Conservation (phyloP, 148 eudicot species). For the Pharnaceum exiguum region DNA sequence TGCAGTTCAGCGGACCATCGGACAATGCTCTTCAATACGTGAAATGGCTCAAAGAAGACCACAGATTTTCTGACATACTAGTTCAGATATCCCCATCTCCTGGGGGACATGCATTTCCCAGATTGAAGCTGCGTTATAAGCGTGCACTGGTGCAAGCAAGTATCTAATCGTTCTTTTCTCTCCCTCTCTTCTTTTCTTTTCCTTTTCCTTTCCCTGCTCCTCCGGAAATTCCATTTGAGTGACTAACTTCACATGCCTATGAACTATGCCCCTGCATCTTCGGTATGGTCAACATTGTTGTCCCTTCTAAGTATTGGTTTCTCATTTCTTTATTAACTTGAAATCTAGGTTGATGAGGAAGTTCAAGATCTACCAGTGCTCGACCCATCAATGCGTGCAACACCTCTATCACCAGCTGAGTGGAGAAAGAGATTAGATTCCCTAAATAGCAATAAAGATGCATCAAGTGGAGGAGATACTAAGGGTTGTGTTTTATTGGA, state of each 20-base stretch:
- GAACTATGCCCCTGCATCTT: no score
- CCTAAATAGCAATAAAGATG: conserved; percentile 26
- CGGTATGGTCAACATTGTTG: background rate
- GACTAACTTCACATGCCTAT: no score
- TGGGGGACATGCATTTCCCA: conserved; percentile 84
- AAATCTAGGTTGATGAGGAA: conserved; percentile 76
- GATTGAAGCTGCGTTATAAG: conserved; percentile 83
- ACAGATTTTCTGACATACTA: conserved; percentile 60
- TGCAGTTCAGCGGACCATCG: conserved; percentile 94
- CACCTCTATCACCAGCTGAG: conserved; percentile 68
- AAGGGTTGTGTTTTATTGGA: conserved; percentile 57
- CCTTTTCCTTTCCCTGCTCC: background rate
- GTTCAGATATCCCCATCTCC: conserved; percentile 76
- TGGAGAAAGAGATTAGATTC: conserved; percentile 60
- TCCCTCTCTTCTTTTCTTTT: no score
- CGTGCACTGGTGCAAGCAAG: conserved; percentile 93
- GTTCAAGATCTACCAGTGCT: conserved; percentile 76
- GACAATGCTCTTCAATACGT: conserved; percentile 69
- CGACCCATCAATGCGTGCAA: conserved; percentile 77
- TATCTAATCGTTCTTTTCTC: no score
- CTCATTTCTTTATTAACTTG: conserved; percentile 17
- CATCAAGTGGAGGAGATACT: conserved; percentile 22
- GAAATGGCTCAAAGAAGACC: conserved; percentile 74
- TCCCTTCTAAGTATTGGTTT: background rate
- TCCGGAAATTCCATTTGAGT: background rate